phyloP scores from a whole-genome alignment of 2,329 filamentous ascomycete genomes.

The Rachicladosporium sp. region DNA sequence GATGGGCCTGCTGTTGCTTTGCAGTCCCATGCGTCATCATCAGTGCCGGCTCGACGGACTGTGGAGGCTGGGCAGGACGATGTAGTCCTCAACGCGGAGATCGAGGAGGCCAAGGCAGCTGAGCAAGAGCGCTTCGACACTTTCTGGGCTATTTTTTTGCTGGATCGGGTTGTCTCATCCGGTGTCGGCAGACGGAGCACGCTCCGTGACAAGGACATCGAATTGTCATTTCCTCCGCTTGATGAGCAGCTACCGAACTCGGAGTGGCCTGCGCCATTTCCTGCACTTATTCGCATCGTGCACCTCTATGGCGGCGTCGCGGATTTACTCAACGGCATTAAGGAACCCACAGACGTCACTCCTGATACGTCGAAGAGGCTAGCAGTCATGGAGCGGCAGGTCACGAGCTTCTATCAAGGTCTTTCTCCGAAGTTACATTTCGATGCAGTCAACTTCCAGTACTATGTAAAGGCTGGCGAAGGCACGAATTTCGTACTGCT shows the following conservation, averaged over 20 bases:
- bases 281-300: conserved; percentile 69
- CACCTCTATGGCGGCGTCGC: conserved; percentile 76
- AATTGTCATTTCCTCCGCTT: conserved; percentile 55
- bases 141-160: conserved; percentile 80
- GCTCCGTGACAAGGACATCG: conserved; percentile 72
- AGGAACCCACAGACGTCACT: conserved; percentile 60
- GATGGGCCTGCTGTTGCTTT: not conserved
- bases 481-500: conserved; percentile 78
- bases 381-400: conserved; percentile 64
- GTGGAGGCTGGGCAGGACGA: not conserved
- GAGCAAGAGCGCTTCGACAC: conserved; percentile 77
- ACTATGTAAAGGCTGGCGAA: conserved; percentile 67
- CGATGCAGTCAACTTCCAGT: conserved; percentile 74
- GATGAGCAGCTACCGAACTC: conserved; percentile 42
- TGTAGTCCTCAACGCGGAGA: conserved; percentile 19
- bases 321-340: conserved; percentile 72
- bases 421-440: conserved; percentile 67
- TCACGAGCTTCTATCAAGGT: conserved; percentile 63
- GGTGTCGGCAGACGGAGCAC: conserved; percentile 77
- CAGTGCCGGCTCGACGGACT: conserved; percentile 32
- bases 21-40: conserved; percentile 21
- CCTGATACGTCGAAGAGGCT: conserved; percentile 60
- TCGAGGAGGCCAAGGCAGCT: conserved; percentile 43
- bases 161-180: conserved; percentile 77
- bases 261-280: conserved; percentile 66